Evolutionary conservation across 2,329 filamentous ascomycete species (phyloP).

Genomic region (Talaromyces sp.): DNA sequence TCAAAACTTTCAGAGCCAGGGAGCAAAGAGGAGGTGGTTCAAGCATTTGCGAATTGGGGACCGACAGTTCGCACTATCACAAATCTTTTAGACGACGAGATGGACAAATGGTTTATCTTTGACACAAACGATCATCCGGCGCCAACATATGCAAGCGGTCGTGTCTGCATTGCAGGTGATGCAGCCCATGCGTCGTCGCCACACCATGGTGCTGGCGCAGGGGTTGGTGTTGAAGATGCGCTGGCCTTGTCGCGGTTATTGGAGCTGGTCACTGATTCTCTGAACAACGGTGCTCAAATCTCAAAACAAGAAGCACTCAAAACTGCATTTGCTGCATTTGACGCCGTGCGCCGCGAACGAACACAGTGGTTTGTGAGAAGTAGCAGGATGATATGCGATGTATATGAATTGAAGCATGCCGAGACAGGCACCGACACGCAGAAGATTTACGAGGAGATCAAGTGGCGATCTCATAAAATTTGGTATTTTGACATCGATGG

Average conservation of each 20-base stretch:
- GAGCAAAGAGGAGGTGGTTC: constrained; percentile 35
- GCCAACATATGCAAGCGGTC: constrained; percentile 23
- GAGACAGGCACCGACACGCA: constrained; percentile 22
- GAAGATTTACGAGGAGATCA: constrained; percentile 19
- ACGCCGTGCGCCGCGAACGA: constrained; percentile 44
- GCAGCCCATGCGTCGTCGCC: constrained; percentile 36
- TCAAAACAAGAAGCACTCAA: background rate
- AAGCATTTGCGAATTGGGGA: constrained; percentile 41
- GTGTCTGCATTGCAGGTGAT: constrained; percentile 30
- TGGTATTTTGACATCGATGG: constrained; percentile 29
- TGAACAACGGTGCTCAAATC: background rate
- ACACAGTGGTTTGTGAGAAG: constrained; percentile 48
- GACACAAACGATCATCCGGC: constrained; percentile 23
- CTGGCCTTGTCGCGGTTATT: constrained; percentile 41
- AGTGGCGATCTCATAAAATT: constrained; percentile 25
- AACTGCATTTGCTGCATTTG: constrained; percentile 48
- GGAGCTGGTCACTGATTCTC: constrained; percentile 26
- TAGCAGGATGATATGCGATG: constrained; percentile 40
- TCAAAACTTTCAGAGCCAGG: constrained; percentile 18
- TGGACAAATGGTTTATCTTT: constrained; percentile 30
- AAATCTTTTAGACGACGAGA: background rate
- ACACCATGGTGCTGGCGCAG: constrained; percentile 34
- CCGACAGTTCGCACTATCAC: constrained; percentile 22
- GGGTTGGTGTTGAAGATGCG: constrained; percentile 29
- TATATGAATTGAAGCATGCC: constrained; percentile 22